These are phyloP conservation scores for Mollisia scopiformis DNA, from an alignment of 2,329 filamentous ascomycete genomes.

Conservation along the genomic window DNA sequence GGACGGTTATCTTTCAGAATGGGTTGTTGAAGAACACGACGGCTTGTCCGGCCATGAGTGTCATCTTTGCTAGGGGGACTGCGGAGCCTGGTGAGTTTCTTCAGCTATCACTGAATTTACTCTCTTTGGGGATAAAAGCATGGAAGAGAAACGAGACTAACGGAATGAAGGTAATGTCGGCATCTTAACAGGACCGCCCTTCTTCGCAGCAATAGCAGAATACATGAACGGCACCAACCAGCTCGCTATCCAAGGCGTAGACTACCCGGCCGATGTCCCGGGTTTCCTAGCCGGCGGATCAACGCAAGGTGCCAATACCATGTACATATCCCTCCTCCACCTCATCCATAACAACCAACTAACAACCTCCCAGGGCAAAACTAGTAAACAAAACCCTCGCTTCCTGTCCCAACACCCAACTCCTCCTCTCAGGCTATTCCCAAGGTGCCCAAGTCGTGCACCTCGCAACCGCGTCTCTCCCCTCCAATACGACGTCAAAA, in stretches of 20 bases:
- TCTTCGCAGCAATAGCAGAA: conserved; percentile 31
- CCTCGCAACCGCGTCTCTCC: conserved; percentile 20
- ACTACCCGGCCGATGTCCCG: conserved; percentile 49
- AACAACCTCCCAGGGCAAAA: conserved; percentile 17
- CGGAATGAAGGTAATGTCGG: conserved; percentile 30
- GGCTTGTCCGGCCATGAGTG: conserved; percentile 30
- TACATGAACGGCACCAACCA: conserved; percentile 45
- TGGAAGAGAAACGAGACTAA: neutral
- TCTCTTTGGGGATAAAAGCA: no score
- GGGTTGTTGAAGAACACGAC: conserved; percentile 21
- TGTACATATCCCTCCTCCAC: conserved; percentile 34
- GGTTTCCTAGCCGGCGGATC: conserved; percentile 53
- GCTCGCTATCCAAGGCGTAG: conserved; percentile 56
- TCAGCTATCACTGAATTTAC: no score
- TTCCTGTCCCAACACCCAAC: conserved; percentile 25
- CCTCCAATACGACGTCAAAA: conserved; percentile 19
- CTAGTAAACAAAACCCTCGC: conserved; percentile 26
- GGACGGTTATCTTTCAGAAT: conserved; percentile 23
- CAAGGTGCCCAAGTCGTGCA: conserved; percentile 35
- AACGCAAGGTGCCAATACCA: conserved; percentile 43
- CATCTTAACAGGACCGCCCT: conserved; percentile 30
- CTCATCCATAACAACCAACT: neutral
- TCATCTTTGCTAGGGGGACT: conserved; percentile 33
- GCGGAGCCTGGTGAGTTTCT: conserved; percentile 30
- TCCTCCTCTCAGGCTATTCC: conserved; percentile 32